These are phyloP conservation scores for Claviceps sp. DNA, from an alignment of 2,329 filamentous ascomycete genomes.

Conservation along the genomic window DNA sequence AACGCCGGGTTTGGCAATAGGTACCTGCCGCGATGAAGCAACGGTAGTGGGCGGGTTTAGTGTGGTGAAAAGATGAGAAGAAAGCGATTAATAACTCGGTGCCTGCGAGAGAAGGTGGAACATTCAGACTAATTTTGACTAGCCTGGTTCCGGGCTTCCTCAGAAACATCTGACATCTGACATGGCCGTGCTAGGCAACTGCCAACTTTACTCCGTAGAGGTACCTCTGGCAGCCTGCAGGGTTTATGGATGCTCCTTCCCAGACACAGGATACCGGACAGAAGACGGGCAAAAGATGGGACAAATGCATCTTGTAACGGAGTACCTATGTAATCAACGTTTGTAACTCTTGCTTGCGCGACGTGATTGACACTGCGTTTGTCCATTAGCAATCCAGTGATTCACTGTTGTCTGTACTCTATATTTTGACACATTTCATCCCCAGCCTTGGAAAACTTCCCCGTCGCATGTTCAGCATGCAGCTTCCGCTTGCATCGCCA, in stretches of 20 bases:
- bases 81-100: neutral
- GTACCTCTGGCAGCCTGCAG: neutral
- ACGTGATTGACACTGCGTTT: neutral
- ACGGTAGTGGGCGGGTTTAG: neutral
- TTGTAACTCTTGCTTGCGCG: neutral
- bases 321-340: neutral
- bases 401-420: neutral
- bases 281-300: neutral
- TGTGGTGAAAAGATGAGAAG: neutral
- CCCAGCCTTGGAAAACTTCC: neutral
- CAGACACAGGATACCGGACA: neutral
- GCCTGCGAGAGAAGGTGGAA: neutral
- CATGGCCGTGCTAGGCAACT: too few relatives aligned
- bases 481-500: neutral
- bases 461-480: neutral
- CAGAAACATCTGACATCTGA: neutral
- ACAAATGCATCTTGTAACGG: neutral
- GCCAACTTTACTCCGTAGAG: too few relatives aligned
- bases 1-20: conserved; percentile 1
- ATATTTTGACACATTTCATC: neutral
- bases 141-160: neutral
- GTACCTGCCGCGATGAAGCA: neutral
- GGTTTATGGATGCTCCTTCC: neutral
- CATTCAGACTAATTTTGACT: neutral
- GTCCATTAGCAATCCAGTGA: neutral